Base-by-base conservation (phyloP, 2,329 filamentous ascomycete species). In the Colletotrichum kahawae region DNA sequence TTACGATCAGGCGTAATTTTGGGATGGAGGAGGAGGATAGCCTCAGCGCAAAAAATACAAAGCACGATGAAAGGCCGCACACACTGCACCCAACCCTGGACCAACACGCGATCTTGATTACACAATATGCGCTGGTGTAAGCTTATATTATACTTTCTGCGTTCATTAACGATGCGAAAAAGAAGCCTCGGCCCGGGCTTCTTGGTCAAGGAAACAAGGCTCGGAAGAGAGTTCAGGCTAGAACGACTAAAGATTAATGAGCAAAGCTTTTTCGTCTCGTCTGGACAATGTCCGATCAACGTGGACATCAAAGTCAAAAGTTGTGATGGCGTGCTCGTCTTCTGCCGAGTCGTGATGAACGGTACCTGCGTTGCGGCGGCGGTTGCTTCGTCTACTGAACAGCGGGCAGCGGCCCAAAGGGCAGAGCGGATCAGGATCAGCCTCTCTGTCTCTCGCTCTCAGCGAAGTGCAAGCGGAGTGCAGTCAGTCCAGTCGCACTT, bases 1-100 rank as follows among this genome's bases (percentile, higher is more conserved):
- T n/a, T 43, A 72, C 21, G 69, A 64, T 56, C 43, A 16, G 72
- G 72, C 64, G 69, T 75, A 67, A 72, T 34, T n/a, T 0, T 34
- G 13, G 29, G 7, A 34, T 31, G 33, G 60, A 43, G 34, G 60
- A 64, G 34, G 60, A 64, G 33, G 33, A 60, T 34, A 62, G 57
- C 57, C 57, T 62, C 31, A 34, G 31, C 43, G 43, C 43, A 21
- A 51, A 31, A 33, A 62, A 62, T 62, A 62, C 31, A 62, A 21
- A 51, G 18, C 27, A 62, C 31, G n/a, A 33, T 34, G 57, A 21
- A 62, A 34, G 57, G 43, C 43, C n/a, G 43, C 43, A 51, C 43
- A 21, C n/a, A 48, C 18, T n/a, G 6, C 43, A 51, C 57, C 21
- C 31, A 5, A 14, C 24, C 31, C 21, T 62, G 57, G 57, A 62